These are phyloP conservation scores for Hysterium pulicare DNA, from an alignment of 2,329 filamentous ascomycete species.

Conservation along the genomic window DNA sequence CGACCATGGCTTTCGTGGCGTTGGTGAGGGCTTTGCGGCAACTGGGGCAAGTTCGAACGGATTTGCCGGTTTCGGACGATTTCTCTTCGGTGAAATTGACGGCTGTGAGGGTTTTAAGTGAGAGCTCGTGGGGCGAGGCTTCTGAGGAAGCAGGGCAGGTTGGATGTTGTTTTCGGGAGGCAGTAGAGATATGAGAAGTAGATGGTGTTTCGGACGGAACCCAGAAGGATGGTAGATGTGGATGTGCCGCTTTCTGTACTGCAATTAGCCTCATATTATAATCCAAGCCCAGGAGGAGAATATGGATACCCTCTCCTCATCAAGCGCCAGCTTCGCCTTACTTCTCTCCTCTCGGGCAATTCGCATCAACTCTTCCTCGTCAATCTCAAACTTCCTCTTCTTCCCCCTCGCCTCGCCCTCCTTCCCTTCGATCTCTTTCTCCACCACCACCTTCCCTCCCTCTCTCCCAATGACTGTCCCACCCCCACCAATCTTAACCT, in stretches of 20 bases:
- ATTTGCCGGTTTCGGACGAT: constrained; percentile 48
- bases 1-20: constrained; percentile 74
- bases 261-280: neutral
- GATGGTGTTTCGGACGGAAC: constrained; percentile 77
- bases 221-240: constrained; percentile 84
- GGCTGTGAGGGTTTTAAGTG: constrained; percentile 71
- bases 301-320: constrained; percentile 72
- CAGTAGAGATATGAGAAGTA: constrained; percentile 43
- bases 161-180: constrained; percentile 60
- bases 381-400: constrained; percentile 79
- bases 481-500: constrained; percentile 35
- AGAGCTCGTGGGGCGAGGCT: constrained; percentile 67
- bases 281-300: neutral
- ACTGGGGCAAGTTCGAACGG: constrained; percentile 67
- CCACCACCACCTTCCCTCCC: constrained; percentile 44
- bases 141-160: constrained; percentile 72
- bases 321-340: constrained; percentile 66
- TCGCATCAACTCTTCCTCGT: constrained; percentile 70
- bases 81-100: constrained; percentile 75
- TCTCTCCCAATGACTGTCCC: constrained; percentile 41
- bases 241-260: constrained; percentile 53
- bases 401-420: constrained; percentile 35
- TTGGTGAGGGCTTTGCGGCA: constrained; percentile 84
- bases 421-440: constrained; percentile 35
- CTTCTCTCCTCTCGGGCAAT: constrained; percentile 67